Evolutionary conservation across 495 filamentous ascomycete genomes (phyloP).

Genomic region (Aspergillus cavernicola): DNA sequence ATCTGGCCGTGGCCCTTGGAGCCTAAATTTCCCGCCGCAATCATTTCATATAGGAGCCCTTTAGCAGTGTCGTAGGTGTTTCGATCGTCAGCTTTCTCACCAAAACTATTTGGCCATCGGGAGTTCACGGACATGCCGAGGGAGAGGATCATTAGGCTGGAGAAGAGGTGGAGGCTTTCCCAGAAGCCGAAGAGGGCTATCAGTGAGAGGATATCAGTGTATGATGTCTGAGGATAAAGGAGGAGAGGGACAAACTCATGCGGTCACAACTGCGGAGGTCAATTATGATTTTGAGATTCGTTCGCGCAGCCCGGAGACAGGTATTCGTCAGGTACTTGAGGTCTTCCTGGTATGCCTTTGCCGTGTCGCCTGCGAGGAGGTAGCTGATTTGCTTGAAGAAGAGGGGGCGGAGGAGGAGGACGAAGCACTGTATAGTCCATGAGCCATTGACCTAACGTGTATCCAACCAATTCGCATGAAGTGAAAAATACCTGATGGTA

Average conservation of each 20-base stretch:
- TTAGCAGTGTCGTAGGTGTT: background rate
- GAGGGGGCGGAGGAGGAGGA: background rate
- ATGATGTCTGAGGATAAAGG: background rate
- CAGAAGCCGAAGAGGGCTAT: conserved; percentile 1
- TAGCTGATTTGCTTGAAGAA: background rate
- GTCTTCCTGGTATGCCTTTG: background rate
- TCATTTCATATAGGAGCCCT: background rate
- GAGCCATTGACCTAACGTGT: background rate
- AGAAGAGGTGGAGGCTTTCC: conserved; percentile 4
- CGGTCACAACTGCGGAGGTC: background rate
- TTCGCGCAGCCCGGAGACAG: background rate
- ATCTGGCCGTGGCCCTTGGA: background rate
- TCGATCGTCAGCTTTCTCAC: background rate
- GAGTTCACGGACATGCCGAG: background rate
- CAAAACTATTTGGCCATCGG: background rate
- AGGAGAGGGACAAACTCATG: background rate
- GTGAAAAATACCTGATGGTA: background rate
- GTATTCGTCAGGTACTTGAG: background rate
- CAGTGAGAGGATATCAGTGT: background rate
- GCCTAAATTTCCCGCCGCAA: background rate
- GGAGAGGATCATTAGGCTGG: background rate
- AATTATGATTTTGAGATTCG: background rate
- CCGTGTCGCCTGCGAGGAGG: background rate
- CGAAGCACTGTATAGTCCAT: background rate
- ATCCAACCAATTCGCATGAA: background rate